Conservation (phyloP, 805 yeast species). For the Ogataea allantospora region DNA sequence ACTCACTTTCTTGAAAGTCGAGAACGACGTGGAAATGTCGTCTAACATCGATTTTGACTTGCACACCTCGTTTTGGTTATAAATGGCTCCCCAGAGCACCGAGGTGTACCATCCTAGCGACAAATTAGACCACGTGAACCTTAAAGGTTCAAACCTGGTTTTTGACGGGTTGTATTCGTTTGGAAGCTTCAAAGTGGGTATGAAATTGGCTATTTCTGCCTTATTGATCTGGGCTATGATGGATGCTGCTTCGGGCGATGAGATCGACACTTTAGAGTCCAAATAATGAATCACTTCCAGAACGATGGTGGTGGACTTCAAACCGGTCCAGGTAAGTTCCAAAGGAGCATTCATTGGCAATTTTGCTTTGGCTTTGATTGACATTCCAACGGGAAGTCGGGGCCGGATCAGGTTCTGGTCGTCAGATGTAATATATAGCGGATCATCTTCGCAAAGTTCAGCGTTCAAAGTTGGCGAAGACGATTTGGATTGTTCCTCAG, state of each 20-base stretch:
- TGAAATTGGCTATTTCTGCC: slow-evolving; percentile 28
- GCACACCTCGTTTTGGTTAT: slow-evolving; percentile 38
- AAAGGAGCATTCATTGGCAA: slow-evolving; percentile 49
- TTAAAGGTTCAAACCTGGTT: slow-evolving; percentile 45
- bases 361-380: slow-evolving; percentile 53
- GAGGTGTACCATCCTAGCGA: slow-evolving; percentile 78
- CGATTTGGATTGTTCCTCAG: slow-evolving; percentile 4
- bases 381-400: slow-evolving; percentile 59
- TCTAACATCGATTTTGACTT: slow-evolving; percentile 29
- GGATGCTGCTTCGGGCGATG: slow-evolving; percentile 28
- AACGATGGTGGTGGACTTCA: slow-evolving; percentile 44
- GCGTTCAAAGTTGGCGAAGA: slow-evolving; percentile 11
- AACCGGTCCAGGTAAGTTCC: slow-evolving; percentile 56
- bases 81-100: slow-evolving; percentile 60
- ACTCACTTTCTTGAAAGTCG: slow-evolving; percentile 34
- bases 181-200: slow-evolving; percentile 16
- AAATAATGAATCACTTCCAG: slow-evolving; percentile 34
- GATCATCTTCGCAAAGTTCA: slow-evolving; percentile 8
- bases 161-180: slow-evolving; percentile 42
- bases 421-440: slow-evolving; percentile 9
- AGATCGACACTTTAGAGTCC: slow-evolving; percentile 34
- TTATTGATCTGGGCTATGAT: slow-evolving; percentile 42
- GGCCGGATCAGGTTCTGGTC: slow-evolving; percentile 42
- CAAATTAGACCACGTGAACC: slow-evolving; percentile 59
- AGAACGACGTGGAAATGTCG: slow-evolving; percentile 34